phyloP scores from a whole-genome alignment of 108 stramenopile genomes.

The Cylindrotheca closterium region DNA sequence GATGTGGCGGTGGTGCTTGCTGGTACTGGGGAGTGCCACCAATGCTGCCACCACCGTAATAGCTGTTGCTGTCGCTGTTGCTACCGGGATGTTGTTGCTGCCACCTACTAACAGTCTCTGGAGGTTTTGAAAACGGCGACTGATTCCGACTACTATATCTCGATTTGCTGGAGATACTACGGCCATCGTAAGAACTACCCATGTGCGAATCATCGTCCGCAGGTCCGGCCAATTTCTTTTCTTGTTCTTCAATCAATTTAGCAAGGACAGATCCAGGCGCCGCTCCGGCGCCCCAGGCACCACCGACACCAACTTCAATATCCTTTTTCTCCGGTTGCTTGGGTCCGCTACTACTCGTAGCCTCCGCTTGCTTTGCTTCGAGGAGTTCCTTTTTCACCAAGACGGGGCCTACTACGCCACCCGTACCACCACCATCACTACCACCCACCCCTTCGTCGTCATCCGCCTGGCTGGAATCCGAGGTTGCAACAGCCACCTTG shows the following conservation, averaged over 20 bases:
- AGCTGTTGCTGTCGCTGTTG: neutral
- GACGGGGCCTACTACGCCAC: conserved; percentile 24
- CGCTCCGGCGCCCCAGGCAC: conserved; percentile 88
- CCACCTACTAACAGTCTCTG: conserved; percentile 2
- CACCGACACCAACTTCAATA: conserved; percentile 42
- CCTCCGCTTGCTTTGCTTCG: conserved; percentile 9
- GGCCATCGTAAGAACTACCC: neutral
- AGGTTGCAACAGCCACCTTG: conserved; percentile 56
- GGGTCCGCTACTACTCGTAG: conserved; percentile 19
- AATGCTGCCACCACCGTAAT: conserved; percentile 3
- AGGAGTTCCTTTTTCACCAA: conserved; percentile 31
- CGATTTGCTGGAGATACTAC: neutral
- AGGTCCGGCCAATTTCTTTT: conserved; percentile 8
- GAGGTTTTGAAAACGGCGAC: neutral
- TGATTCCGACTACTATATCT: neutral
- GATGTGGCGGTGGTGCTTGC: neutral
- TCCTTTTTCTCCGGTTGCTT: conserved; percentile 8
- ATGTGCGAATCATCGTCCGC: neutral
- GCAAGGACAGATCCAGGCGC: conserved; percentile 68
- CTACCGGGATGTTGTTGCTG: conserved; percentile 5
- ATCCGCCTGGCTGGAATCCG: conserved; percentile 28
- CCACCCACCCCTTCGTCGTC: conserved; percentile 27
- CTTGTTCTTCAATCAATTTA: conserved; percentile 75
- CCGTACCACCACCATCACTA: conserved; percentile 25
- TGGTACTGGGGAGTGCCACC: neutral